These are phyloP conservation scores for Pittosporum tobira DNA, from an alignment of 129 eudicot genomes.

Conservation along the genomic window DNA sequence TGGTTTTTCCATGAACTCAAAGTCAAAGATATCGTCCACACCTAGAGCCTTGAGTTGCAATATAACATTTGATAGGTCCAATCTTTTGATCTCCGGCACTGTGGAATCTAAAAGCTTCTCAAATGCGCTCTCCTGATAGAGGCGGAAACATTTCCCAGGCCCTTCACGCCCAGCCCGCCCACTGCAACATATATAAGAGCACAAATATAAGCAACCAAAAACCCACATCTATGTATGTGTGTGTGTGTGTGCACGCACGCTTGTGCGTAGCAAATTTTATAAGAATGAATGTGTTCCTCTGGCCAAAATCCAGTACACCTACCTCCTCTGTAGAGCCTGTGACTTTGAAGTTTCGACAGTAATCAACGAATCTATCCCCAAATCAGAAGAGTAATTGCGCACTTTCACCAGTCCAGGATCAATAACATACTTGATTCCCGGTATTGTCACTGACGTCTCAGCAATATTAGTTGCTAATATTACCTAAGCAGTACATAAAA, in stretches of 20 bases:
- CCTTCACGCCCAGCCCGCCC: constrained; percentile 99
- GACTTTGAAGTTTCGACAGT: constrained; percentile 90
- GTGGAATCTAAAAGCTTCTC: constrained; percentile 72
- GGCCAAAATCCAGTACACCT: constrained; percentile 6
- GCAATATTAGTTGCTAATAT: constrained; percentile 95
- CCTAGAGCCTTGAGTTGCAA: constrained; percentile 94
- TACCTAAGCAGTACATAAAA: constrained; percentile 36
- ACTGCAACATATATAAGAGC: constrained; percentile 31
- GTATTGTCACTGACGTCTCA: constrained; percentile 96
- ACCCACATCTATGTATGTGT: constrained; percentile 13
- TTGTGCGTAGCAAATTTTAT: neutral
- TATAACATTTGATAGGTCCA: constrained; percentile 79
- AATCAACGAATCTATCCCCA: constrained; percentile 72
- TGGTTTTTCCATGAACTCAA: constrained; percentile 96
- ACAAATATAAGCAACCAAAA: constrained; percentile 4
- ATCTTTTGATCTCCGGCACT: constrained; percentile 81
- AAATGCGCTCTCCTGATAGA: constrained; percentile 77
- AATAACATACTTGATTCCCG: constrained; percentile 91
- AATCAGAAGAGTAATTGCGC: constrained; percentile 65
- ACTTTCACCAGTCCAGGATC: constrained; percentile 98
- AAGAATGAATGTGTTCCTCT: neutral
- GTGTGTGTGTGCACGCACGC: too few species aligned
- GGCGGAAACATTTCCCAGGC: constrained; percentile 93
- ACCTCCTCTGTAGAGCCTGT: constrained; percentile 98
- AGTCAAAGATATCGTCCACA: constrained; percentile 70